phyloP scores from a whole-genome alignment of 495 filamentous ascomycete genomes.

The Neurospora sp. region DNA sequence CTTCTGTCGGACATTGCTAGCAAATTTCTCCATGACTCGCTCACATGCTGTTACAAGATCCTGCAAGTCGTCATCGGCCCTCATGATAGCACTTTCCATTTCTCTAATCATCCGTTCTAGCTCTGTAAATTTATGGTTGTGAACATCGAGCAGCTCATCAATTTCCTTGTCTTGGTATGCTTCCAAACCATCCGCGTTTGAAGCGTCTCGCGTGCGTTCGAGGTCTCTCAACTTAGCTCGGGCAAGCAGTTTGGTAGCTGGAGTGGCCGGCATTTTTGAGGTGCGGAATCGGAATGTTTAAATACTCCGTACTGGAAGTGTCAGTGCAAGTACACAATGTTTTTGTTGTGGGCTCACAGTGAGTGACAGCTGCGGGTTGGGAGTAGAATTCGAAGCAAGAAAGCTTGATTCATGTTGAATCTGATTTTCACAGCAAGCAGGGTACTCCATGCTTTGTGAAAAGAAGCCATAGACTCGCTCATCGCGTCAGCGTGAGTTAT shows the following conservation, averaged over 20 bases:
- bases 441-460: background rate
- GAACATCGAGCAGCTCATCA: background rate
- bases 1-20: background rate
- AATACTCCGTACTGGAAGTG: background rate
- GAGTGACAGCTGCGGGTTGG: too few species aligned
- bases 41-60: background rate
- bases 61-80: background rate
- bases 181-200: background rate
- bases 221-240: background rate
- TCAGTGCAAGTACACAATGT: background rate
- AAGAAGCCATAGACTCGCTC: background rate
- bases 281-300: background rate
- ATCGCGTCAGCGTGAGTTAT: background rate
- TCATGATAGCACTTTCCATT: background rate
- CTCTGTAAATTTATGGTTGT: background rate
- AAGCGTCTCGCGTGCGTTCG: background rate
- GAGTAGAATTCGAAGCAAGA: too few species aligned
- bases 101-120: background rate
- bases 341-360: too few species aligned
- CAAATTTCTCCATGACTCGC: background rate
- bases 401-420: background rate
- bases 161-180: background rate
- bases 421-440: background rate
- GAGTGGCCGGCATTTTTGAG: background rate
- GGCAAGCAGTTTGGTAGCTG: background rate